phyloP scores from a whole-genome alignment of 2,329 filamentous ascomycete species.

The Hypomyces perniciosus region DNA sequence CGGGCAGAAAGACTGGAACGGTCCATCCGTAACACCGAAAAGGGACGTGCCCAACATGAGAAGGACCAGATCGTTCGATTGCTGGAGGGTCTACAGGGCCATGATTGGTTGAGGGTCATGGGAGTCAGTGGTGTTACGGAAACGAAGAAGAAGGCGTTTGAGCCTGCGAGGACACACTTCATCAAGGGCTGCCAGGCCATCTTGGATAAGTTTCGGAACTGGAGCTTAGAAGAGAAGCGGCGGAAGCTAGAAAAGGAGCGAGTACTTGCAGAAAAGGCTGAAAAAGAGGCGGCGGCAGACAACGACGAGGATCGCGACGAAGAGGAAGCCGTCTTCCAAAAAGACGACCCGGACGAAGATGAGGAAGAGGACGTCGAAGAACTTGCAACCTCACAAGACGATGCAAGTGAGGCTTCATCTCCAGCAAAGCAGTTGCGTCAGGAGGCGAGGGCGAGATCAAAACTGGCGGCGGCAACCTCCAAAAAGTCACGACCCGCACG shows the following conservation, averaged over 20 bases:
- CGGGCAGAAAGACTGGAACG: slow-evolving; percentile 56
- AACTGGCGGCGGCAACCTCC: slow-evolving; percentile 31
- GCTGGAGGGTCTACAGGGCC: slow-evolving; percentile 78
- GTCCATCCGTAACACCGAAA: slow-evolving; percentile 58
- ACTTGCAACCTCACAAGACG: slow-evolving; percentile 44
- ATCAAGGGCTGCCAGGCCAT: slow-evolving; percentile 75
- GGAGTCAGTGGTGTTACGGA: slow-evolving; percentile 83
- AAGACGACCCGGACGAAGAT: slow-evolving; percentile 32
- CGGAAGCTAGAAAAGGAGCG: slow-evolving; percentile 71
- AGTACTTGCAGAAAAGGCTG: slow-evolving; percentile 26
- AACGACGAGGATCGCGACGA: slow-evolving; percentile 24
- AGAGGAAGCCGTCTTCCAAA: slow-evolving; percentile 26
- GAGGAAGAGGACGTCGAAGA: slow-evolving; percentile 16
- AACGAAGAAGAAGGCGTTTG: slow-evolving; percentile 77
- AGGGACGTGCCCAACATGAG: slow-evolving; percentile 60
- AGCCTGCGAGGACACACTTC: slow-evolving; percentile 79
- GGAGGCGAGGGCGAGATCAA: slow-evolving; percentile 56
- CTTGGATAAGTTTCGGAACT: slow-evolving; percentile 79
- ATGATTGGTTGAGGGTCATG: slow-evolving; percentile 90
- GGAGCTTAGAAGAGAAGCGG: slow-evolving; percentile 85
- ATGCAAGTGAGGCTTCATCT: slow-evolving; percentile 40
- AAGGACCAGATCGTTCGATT: slow-evolving; percentile 58
- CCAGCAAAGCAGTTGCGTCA: slow-evolving; percentile 67
- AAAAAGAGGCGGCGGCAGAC: slow-evolving; percentile 33
- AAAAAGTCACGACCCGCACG: slow-evolving; percentile 26